Evolutionary conservation across 176 grass and related monocot species (phyloP).

Genomic region (Raddia guianensis): DNA sequence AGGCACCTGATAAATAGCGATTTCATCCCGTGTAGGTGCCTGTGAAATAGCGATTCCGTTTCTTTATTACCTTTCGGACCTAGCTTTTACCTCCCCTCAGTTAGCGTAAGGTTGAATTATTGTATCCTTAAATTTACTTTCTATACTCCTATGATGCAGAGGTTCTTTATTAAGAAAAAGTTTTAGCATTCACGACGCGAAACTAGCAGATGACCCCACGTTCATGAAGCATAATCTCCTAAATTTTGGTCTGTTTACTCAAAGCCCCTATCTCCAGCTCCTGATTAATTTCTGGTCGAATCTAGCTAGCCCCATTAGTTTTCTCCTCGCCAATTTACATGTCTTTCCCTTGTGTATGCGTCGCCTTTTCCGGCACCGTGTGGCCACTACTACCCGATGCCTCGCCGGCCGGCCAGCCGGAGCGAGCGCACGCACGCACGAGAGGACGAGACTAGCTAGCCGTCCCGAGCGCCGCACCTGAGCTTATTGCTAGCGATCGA

Average conservation of each 20-base stretch:
- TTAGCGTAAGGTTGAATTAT: no score
- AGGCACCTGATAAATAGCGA: no score
- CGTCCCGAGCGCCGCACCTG: conserved; percentile 1
- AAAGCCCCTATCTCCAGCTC: background rate
- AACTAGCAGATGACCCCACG: no score
- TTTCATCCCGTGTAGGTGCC: no score
- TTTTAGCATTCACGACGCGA: no score
- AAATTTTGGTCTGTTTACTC: no score
- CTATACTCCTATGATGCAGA: no score
- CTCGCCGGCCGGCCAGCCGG: background rate
- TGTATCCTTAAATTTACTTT: no score
- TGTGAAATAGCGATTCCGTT: no score
- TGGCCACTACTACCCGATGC: background rate
- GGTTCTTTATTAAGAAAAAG: no score
- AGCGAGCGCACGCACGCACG: background rate
- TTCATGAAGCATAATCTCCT: background rate
- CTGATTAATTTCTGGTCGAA: background rate
- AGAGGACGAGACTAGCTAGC: background rate
- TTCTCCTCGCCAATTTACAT: background rate
- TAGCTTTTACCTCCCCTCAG: no score
- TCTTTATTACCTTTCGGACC: no score
- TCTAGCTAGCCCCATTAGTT: background rate
- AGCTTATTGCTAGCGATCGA: background rate
- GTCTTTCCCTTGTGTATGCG: background rate
- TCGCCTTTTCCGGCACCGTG: background rate